These are phyloP conservation scores for Wallacemonas rigidus DNA, from an alignment of 208 protist species.

Conservation along the genomic window DNA sequence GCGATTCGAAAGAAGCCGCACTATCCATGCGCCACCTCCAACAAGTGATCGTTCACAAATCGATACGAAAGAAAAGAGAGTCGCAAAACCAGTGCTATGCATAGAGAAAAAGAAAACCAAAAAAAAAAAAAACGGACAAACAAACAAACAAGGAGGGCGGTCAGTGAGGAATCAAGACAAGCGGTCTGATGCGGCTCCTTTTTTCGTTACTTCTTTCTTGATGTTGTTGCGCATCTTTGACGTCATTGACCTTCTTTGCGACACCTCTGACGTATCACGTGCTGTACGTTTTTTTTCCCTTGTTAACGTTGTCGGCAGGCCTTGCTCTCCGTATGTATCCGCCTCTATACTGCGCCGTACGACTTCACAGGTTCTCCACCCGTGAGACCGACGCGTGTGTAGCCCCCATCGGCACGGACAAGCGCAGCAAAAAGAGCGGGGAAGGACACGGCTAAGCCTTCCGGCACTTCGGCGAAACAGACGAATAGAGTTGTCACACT, in stretches of 20 bases:
- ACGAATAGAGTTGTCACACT: conserved; percentile 83
- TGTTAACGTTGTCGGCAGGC: neutral
- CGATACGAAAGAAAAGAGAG: no score
- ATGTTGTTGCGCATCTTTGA: no score
- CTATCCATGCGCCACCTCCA: no score
- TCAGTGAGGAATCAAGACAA: neutral
- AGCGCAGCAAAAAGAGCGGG: conserved; percentile 59
- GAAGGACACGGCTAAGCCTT: conserved; percentile 58
- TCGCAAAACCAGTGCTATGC: no score
- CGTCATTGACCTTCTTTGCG: no score
- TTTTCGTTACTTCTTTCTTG: no score
- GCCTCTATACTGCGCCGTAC: conserved; percentile 8
- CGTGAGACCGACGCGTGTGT: conserved; percentile 15
- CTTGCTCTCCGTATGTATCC: neutral
- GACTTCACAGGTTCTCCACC: neutral
- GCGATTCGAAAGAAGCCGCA: no score
- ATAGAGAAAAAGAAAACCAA: conserved; percentile 9
- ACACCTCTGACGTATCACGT: neutral
- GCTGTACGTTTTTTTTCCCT: neutral
- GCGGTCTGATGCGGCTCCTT: neutral
- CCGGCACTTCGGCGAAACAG: conserved; percentile 82
- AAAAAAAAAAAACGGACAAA: neutral
- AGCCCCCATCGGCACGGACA: conserved; percentile 35
- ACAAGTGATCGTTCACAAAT: no score
- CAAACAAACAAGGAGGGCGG: neutral